Base-by-base conservation (phyloP, 2,329 filamentous ascomycete genomes). In the Ilyonectria robusta region DNA sequence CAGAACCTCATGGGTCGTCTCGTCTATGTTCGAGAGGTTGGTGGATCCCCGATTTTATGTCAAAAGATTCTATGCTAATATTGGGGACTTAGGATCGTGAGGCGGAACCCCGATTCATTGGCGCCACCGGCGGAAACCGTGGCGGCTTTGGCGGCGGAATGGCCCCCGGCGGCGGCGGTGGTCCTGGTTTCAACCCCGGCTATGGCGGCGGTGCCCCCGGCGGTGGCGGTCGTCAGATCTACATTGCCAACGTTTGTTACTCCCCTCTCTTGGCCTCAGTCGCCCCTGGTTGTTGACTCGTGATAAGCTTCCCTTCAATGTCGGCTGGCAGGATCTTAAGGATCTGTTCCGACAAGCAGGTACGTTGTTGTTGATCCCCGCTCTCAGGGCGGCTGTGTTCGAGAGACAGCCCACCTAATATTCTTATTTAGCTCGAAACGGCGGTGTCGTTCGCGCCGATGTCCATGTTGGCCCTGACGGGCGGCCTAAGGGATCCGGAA, bases 321-420 rank as follows among this genome's bases (percentile, higher is more conserved):
- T 97, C 76, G 96, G 96, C 80, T 99, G 96, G 96, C 96, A 99
- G 84, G 96, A 99, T 82, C 86, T 99, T 75, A 99, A 99, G 85
- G 96, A 99, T 82, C 88, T 99, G 74, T 99, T 99, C 88, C 93
- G 96, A 79, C 95, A 98, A 88, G 95, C 96, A 84, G 94, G 95
- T 97, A 87, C 56, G 48, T 54, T 57, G 48, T 54, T 13, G 11
- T 56, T 10, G 4, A n/a, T 40, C 13, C 21, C 21, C 48, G 17
- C 37, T 19, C 44, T 26, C 17, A 48, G 65, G 56, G 47, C 48
- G 48, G 57, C 59, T 26, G 58, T 47, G 11, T 48, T 21, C 23
- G 35, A 53, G 33, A 40, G 40, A 60, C 55, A 40, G 29, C 48
- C 46, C 40, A 26, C 65, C 71, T 71, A 56, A 72, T 26, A 33